These are phyloP conservation scores for Harringtonia aguacate DNA, from an alignment of 2,329 filamentous ascomycete species.

Conservation along the genomic window DNA sequence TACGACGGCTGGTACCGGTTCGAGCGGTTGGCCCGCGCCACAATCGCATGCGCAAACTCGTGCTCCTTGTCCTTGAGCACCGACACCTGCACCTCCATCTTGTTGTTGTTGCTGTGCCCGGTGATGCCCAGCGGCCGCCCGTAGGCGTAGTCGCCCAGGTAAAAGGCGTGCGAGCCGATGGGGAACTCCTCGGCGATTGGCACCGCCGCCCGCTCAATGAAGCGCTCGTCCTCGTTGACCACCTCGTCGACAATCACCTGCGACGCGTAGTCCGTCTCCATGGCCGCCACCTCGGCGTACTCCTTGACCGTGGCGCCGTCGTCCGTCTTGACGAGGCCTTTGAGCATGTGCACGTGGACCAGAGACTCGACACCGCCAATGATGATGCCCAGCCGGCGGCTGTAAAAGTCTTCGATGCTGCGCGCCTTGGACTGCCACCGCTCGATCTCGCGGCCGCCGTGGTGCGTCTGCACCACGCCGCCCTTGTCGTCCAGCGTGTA, in stretches of 20 bases:
- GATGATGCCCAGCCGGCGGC: slow-evolving; percentile 79
- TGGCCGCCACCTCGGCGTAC: slow-evolving; percentile 73
- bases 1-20: slow-evolving; percentile 80
- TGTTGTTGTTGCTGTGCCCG: slow-evolving; percentile 57
- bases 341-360: slow-evolving; percentile 87
- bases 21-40: slow-evolving; percentile 54
- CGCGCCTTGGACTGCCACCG: slow-evolving; percentile 78
- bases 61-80: slow-evolving; percentile 61
- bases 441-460: slow-evolving; percentile 65
- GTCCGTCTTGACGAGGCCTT: slow-evolving; percentile 81
- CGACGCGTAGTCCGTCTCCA: slow-evolving; percentile 83
- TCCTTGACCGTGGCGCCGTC: slow-evolving; percentile 88
- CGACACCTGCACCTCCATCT: slow-evolving; percentile 70
- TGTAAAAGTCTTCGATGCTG: slow-evolving; percentile 77
- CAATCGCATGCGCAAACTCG: slow-evolving; percentile 71
- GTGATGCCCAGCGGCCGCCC: slow-evolving; percentile 80
- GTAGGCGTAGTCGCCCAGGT: slow-evolving; percentile 87
- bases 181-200: slow-evolving; percentile 91
- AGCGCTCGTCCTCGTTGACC: slow-evolving; percentile 81
- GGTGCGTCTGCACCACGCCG: slow-evolving; percentile 57
- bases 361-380: slow-evolving; percentile 82
- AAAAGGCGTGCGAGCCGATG: slow-evolving; percentile 72
- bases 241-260: slow-evolving; percentile 88
- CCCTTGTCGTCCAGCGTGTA: slow-evolving; percentile 63
- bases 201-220: slow-evolving; percentile 79